phyloP scores from a whole-genome alignment of 2,329 filamentous ascomycete species.

The Escovopsis sp. region DNA sequence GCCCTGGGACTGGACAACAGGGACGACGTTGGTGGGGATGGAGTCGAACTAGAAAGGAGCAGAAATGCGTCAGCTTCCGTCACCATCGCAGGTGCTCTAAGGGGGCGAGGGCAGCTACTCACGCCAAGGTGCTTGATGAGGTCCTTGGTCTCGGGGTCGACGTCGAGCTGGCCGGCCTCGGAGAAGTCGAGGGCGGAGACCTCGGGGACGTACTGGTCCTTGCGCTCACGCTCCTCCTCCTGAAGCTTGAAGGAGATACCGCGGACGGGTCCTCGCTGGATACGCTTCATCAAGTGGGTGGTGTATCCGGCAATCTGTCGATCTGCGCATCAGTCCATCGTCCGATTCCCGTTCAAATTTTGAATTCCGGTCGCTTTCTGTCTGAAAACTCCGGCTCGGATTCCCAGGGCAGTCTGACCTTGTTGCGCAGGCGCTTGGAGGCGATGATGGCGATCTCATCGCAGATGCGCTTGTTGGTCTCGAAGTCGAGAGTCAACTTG shows the following conservation, averaged over 20 bases:
- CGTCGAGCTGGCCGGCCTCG: conserved; percentile 86
- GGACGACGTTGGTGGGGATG: conserved; percentile 90
- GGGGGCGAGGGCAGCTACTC: no score
- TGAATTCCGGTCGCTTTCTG: background rate
- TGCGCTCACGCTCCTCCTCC: conserved; percentile 99
- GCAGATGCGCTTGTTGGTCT: conserved; percentile 99
- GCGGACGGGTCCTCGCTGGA: conserved; percentile 96
- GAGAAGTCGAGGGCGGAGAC: conserved; percentile 97
- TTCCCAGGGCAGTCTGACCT: conserved; percentile 43
- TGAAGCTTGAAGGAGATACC: conserved; percentile 99
- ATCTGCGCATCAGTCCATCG: background rate
- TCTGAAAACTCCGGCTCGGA: background rate
- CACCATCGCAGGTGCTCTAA: no score
- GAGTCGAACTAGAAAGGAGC: conserved; percentile 63
- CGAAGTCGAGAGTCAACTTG: conserved; percentile 97
- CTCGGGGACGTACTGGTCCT: conserved; percentile 99
- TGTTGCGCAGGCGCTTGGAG: conserved; percentile 98
- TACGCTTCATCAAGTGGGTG: conserved; percentile 99
- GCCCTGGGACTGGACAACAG: conserved; percentile 77
- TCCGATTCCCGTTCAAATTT: background rate
- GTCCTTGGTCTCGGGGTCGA: conserved; percentile 97
- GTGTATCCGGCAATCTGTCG: conserved; percentile 89
- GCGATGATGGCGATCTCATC: conserved; percentile 99
- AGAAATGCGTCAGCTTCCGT: background rate
- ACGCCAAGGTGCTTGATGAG: conserved; percentile 97